A percentile compares a stretch with the other conserved stretches of the same genome.
These are phyloP conservation scores for Ziziphus jujuba DNA, from an alignment of 306 rosid genomes.

Conservation along the genomic window DNA sequence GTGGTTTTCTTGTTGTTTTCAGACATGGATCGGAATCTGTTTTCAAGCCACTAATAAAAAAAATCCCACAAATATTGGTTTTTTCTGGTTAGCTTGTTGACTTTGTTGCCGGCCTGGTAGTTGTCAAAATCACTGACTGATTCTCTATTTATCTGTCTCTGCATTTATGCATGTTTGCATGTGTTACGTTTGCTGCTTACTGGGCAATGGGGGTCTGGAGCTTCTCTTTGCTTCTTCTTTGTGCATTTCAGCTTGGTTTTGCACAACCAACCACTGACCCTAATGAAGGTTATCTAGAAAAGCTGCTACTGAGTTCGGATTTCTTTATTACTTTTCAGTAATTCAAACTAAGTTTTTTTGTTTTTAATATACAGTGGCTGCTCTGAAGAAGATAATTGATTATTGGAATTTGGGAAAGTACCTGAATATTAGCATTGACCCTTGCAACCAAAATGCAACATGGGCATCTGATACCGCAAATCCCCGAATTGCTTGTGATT, in stretches of 20 bases:
- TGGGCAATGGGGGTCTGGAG: conserved; percentile 29
- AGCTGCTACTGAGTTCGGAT: not conserved
- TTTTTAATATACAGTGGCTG: conserved; percentile 22
- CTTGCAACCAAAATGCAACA: conserved; percentile 30
- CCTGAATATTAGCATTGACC: conserved; percentile 27
- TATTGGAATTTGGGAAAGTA: conserved; percentile 32
- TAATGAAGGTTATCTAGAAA: conserved; percentile 30
- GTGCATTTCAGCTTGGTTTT: conserved; percentile 25
- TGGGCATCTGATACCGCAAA: conserved; percentile 34
- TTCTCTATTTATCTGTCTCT: not conserved
- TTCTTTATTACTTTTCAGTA: not conserved
- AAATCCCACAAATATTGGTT: not conserved
- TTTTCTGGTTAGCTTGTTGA: not conserved
- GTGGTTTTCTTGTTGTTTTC: conserved; percentile 22
- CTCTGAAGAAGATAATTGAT: conserved; percentile 30
- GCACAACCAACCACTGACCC: conserved; percentile 27
- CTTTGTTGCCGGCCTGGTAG: conserved; percentile 28
- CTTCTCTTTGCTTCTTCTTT: conserved; percentile 22
- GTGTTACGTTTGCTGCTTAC: not conserved
- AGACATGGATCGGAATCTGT: conserved; percentile 6
- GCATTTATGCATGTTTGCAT: not conserved
- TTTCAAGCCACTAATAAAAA: not conserved
- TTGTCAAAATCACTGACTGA: not conserved
- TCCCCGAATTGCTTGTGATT: conserved; percentile 33
- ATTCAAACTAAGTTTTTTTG: not conserved